These are phyloP conservation scores for Aspergillus sp. DNA, from an alignment of 2,329 filamentous ascomycete genomes.

Conservation along the genomic window DNA sequence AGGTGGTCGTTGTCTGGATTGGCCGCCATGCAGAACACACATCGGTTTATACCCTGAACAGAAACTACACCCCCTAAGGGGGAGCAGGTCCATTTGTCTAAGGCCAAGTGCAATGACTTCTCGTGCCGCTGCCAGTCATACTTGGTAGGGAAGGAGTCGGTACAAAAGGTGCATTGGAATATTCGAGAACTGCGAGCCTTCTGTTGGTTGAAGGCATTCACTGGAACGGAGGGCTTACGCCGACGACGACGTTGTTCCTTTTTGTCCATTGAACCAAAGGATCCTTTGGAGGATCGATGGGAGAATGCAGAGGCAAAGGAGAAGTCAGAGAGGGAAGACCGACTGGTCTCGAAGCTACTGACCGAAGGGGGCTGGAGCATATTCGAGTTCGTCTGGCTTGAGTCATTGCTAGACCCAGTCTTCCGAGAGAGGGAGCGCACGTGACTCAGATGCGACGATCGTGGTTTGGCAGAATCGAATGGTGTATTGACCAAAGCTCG, in stretches of 20 bases:
- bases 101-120: conserved; percentile 52
- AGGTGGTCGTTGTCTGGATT: conserved; percentile 54
- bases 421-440: conserved; percentile 32
- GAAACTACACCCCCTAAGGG: conserved; percentile 52
- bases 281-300: conserved; percentile 51
- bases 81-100: conserved; percentile 58
- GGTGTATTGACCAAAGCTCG: conserved; percentile 50
- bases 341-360: conserved; percentile 51
- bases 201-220: conserved; percentile 34
- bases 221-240: conserved; percentile 42
- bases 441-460: conserved; percentile 25
- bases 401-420: conserved; percentile 47
- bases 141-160: conserved; percentile 53
- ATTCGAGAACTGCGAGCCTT: conserved; percentile 42
- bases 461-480: conserved; percentile 28
- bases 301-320: conserved; percentile 55
- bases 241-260: conserved; percentile 54
- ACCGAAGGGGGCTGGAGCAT: conserved; percentile 49
- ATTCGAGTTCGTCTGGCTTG: conserved; percentile 49
- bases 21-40: conserved; percentile 54
- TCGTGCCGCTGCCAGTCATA: conserved; percentile 59
- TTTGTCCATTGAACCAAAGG: conserved; percentile 53
- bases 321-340: conserved; percentile 49
- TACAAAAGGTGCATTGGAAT: conserved; percentile 57
- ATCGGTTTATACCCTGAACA: conserved; percentile 47